phyloP scores from a whole-genome alignment of 2,329 filamentous ascomycete genomes.

The Periconia sp. region DNA sequence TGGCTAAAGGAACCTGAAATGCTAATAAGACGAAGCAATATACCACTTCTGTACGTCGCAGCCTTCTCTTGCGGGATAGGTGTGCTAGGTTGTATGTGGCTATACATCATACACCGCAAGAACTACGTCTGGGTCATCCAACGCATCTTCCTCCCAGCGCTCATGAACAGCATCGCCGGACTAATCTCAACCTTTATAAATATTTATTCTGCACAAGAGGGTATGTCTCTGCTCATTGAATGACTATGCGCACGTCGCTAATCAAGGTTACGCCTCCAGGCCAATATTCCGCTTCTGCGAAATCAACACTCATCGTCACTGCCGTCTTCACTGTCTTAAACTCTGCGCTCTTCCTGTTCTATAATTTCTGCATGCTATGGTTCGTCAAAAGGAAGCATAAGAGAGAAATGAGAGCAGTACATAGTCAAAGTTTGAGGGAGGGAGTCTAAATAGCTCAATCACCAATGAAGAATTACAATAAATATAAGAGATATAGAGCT shows the following conservation, averaged over 20 bases:
- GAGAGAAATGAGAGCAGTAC: constrained; percentile 30
- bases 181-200: constrained; percentile 58
- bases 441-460: no score
- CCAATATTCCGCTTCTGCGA: constrained; percentile 47
- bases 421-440: no score
- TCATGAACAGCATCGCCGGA: constrained; percentile 57
- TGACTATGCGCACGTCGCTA: background rate
- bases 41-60: constrained; percentile 54
- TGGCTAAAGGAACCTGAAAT: background rate
- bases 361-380: constrained; percentile 45
- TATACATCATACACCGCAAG: constrained; percentile 53
- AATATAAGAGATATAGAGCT: no score
- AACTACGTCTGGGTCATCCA: constrained; percentile 64
- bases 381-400: constrained; percentile 40
- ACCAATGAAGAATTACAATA: no score
- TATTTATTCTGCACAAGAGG: constrained; percentile 56
- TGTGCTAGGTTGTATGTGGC: constrained; percentile 48
- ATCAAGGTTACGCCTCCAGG: constrained; percentile 16
- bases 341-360: constrained; percentile 41
- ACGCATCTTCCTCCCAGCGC: constrained; percentile 53
- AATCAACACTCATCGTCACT: constrained; percentile 47
- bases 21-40: constrained; percentile 38
- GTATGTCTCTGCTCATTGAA: constrained; percentile 32
- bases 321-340: constrained; percentile 42
- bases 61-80: constrained; percentile 53